phyloP scores from a whole-genome alignment of 2,329 filamentous ascomycete species.

The Alternaria sp. region DNA sequence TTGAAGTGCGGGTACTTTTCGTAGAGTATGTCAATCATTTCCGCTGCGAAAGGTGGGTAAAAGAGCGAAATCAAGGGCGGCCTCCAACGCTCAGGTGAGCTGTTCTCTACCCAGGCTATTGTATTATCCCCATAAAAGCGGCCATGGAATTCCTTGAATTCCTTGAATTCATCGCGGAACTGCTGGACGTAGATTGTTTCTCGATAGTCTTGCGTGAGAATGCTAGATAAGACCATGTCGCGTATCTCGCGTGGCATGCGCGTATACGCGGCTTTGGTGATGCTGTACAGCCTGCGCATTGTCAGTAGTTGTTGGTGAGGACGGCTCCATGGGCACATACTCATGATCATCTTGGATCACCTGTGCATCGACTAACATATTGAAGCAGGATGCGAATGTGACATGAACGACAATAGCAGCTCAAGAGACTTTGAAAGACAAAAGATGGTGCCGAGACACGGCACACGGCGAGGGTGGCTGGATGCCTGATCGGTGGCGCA shows the following conservation, averaged over 20 bases:
- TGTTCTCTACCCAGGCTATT: background rate
- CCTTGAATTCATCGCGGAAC: background rate
- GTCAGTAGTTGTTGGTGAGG: background rate
- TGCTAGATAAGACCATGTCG: background rate
- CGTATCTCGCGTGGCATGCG: background rate
- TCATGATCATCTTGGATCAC: background rate
- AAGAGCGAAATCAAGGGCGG: background rate
- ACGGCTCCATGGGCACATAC: background rate
- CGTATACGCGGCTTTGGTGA: background rate
- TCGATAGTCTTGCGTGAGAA: background rate
- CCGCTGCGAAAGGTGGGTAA: background rate
- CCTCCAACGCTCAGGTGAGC: background rate
- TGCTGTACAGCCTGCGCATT: background rate
- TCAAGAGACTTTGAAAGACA: background rate
- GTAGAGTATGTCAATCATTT: background rate
- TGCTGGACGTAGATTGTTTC: background rate
- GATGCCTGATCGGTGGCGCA: background rate
- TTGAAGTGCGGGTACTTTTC: background rate
- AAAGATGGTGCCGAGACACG: background rate
- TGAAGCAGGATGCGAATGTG: background rate
- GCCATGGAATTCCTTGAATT: background rate
- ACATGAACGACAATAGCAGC: background rate
- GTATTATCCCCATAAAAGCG: background rate
- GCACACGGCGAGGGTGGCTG: background rate
- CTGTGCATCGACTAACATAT: background rate